These are phyloP conservation scores for Remersonia thermophila DNA, from an alignment of 2,329 filamentous ascomycete genomes.

Conservation along the genomic window DNA sequence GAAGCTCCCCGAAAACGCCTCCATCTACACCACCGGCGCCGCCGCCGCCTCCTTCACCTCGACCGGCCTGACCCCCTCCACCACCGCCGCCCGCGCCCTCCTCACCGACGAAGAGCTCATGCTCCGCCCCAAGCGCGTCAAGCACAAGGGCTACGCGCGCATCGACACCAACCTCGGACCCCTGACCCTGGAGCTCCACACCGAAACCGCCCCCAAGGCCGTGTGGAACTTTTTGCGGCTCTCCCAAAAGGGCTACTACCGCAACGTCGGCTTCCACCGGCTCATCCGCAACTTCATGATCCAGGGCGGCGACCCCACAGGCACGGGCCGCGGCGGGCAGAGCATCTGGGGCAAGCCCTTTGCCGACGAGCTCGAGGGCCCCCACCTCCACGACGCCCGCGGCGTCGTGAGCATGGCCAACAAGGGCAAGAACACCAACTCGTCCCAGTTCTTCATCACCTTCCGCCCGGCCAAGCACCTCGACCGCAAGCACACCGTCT, in stretches of 20 bases:
- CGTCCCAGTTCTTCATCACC: constrained; percentile 85
- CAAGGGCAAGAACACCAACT: constrained; percentile 97
- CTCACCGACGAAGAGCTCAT: constrained; percentile 94
- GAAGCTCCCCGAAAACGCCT: constrained; percentile 67
- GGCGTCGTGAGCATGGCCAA: constrained; percentile 92
- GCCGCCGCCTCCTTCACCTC: constrained; percentile 92
- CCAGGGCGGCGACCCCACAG: constrained; percentile 87
- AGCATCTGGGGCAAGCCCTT: constrained; percentile 95
- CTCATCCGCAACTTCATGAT: constrained; percentile 98
- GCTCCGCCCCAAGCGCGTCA: constrained; percentile 79
- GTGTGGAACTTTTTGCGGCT: constrained; percentile 95
- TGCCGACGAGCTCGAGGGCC: constrained; percentile 83
- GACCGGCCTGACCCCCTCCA: constrained; percentile 85
- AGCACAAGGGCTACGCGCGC: constrained; percentile 82
- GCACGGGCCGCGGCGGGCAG: constrained; percentile 78
- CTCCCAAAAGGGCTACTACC: constrained; percentile 83
- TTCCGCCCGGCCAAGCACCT: constrained; percentile 78
- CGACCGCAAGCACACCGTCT: constrained; percentile 94
- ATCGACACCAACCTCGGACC: constrained; percentile 77
- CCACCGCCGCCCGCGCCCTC: constrained; percentile 72
- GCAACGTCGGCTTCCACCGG: constrained; percentile 71
- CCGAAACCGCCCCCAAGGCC: constrained; percentile 81
- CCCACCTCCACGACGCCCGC: constrained; percentile 66
- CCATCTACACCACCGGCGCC: constrained; percentile 77
- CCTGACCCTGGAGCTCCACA: constrained; percentile 77